Base-by-base conservation (phyloP, 2,329 filamentous ascomycete species). In the Cladosporium austrohemisphaericum region DNA sequence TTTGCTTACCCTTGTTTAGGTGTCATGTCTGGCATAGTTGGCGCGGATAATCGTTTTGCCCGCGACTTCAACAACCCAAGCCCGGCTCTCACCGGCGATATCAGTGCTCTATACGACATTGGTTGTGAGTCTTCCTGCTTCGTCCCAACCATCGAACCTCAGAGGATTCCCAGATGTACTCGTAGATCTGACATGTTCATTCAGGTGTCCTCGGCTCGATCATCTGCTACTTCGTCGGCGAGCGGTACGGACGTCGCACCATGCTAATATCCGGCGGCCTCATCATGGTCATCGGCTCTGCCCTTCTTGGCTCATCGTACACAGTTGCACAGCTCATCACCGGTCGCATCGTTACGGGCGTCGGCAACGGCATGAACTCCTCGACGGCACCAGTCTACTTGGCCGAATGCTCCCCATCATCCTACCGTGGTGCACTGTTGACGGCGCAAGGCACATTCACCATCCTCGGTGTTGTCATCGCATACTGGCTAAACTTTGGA, bases 271-370 rank as follows among this genome's bases (percentile, higher is more conserved):
- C n/a, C n/a, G 74, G 74, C 7, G 69, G 69, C 0, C 31, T 64
- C 0, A 65, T 76, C 52, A 72, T 76, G 68, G 67, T 70, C 25
- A 33, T 61, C 25, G 53, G 53, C 7, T 37, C 44, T 9, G 28
- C 38, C 5, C 22, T 47, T 4, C 22, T 47, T 19, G 44, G 44
- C 13, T 22, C 44, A 5, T 13, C 32, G 18, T 16, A 13, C 9
- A 35, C 61, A 16, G 65, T 70, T 4, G 56, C 70, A 1, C 72
- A 74, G 49, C 65, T 76, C 49, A 68, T 75, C 22, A 65, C 74
- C 5, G 75, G 70, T 2, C 65, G 75, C n/a, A 67, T 76, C 25
- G 65, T 77, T 8, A 71, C 75, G 0, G 75, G 75, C 5, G 54
- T 75, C 5, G 74, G 74, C 0, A 69, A 72, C 36, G 74, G 73